Evolutionary conservation across 139 green algal genomes (phyloP), one percentile per base, ranked within the genome.

Genomic region (Chlamydomonas applanata): DNA sequence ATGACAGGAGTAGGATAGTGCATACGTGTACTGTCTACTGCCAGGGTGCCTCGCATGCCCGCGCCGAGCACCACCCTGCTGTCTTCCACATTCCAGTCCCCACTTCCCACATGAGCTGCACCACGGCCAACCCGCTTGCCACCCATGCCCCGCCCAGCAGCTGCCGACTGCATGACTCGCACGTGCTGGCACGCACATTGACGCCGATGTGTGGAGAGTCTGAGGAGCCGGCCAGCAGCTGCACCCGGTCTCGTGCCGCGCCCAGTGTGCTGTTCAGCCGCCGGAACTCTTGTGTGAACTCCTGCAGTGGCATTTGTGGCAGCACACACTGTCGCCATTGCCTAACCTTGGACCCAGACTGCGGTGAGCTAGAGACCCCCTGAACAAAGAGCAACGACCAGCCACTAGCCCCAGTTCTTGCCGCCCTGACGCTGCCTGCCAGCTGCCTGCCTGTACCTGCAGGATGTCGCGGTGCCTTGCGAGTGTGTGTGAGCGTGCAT

Each of bases 391-490:
- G 9, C 54, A 62, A 4, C 54, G 4, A 62, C 4, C 54, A 62
- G 54, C 24, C n/a, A 27, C 54, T 24, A n/a, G n/a, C n/a, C n/a
- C n/a, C n/a, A n/a, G n/a, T n/a, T n/a, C n/a, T n/a, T n/a, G n/a
- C n/a, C n/a, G n/a, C n/a, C n/a, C n/a, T n/a, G n/a, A n/a, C n/a
- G n/a, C n/a, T n/a, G n/a, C n/a, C 60, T 40, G 40, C 40, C 7
- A 49, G 40, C 40, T 49, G 40, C n/a, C n/a, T n/a, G n/a, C n/a
- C n/a, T 49, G 40, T 49, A 49, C 94, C 19, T 93, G 88, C 30
- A 98, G 79, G 30, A 98, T 97, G 80, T 98, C 95, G 19, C 91
- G 81, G 84, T 98, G 95, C 52, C 95, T 79, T 0, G 92, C 90
- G 5, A 98, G 79, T n/a, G 87, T 96, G 80, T 97, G 94, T 7